Conservation (phyloP, 73 alveolate species). For the Paramecium octaurelia region DNA sequence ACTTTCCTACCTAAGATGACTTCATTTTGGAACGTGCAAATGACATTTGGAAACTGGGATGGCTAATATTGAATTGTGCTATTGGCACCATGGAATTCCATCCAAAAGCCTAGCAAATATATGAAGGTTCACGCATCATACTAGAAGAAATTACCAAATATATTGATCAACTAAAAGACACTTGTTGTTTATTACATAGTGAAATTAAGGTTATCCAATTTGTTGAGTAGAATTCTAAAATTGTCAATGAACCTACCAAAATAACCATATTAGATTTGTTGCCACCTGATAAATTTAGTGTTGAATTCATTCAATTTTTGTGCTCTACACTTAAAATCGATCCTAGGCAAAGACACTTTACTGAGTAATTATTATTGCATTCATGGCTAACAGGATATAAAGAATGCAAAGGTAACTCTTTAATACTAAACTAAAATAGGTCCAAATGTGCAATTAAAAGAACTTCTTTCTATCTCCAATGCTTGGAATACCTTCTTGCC, state of each 20-base stretch:
- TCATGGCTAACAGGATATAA: background rate
- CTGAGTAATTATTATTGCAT: background rate
- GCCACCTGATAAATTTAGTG: slow-evolving; percentile 14
- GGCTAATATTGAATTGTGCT: background rate
- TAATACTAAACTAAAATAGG: background rate
- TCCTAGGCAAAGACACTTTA: background rate
- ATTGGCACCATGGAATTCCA: slow-evolving; percentile 42
- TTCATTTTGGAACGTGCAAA: slow-evolving; percentile 18
- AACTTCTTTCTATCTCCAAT: background rate
- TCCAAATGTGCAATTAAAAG: slow-evolving; percentile 34
- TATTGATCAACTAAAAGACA: background rate
- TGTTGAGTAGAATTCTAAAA: slow-evolving; percentile 4
- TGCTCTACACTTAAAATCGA: background rate
- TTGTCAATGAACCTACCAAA: background rate
- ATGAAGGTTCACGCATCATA: slow-evolving; percentile 26
- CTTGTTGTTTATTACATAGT: slow-evolving; percentile 40
- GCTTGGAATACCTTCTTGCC: slow-evolving; percentile 28
- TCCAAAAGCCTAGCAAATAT: slow-evolving; percentile 37
- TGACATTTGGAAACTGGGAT: slow-evolving; percentile 50
- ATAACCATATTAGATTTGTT: background rate
- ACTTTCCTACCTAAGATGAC: background rate
- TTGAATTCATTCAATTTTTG: background rate
- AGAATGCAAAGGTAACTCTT: slow-evolving; percentile 13
- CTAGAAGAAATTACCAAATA: slow-evolving; percentile 5
- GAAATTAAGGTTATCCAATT: background rate